These are phyloP conservation scores for Ophiocordyceps camponoti-floridani DNA, from an alignment of 2,329 filamentous ascomycete species.

Conservation along the genomic window DNA sequence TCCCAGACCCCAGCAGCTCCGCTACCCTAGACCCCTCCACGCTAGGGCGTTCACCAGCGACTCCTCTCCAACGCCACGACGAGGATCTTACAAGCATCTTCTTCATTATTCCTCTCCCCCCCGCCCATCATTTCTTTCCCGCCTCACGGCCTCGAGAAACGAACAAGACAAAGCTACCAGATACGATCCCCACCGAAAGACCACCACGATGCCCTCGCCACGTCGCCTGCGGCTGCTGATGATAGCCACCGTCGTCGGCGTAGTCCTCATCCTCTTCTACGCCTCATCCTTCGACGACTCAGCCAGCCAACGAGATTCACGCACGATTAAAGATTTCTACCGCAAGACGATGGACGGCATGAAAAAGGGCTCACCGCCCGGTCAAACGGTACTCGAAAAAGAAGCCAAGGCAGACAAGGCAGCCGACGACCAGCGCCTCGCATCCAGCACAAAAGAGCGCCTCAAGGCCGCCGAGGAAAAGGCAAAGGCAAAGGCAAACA, in stretches of 20 bases:
- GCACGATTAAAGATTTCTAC: conserved; percentile 36
- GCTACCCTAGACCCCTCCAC: too few species aligned
- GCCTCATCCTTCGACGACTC: conserved; percentile 40
- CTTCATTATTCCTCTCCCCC: too few species aligned
- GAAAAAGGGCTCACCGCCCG: conserved; percentile 14
- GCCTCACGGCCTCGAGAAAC: too few species aligned
- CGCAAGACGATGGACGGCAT: conserved; percentile 39
- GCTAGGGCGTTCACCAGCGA: too few species aligned
- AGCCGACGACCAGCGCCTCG: conserved; percentile 35
- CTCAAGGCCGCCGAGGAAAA: conserved; percentile 51
- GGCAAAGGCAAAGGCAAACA: conserved; percentile 50
- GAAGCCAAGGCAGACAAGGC: conserved; percentile 36
- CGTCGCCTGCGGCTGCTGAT: conserved; percentile 52
- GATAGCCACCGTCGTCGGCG: conserved; percentile 42
- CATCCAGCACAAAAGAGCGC: conserved; percentile 35
- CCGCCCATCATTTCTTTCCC: too few species aligned
- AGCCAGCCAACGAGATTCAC: conserved; percentile 19
- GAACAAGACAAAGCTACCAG: too few species aligned
- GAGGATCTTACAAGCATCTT: too few species aligned
- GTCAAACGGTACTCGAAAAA: conserved; percentile 21
- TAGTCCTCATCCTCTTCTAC: conserved; percentile 58
- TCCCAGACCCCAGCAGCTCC: too few species aligned
- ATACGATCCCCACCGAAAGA: not conserved
- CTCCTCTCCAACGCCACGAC: too few species aligned
- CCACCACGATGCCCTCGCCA: conserved; percentile 42